phyloP scores from a whole-genome alignment of 1,284 basidiomycete genomes.

The Microbotryomycetes sp. region DNA sequence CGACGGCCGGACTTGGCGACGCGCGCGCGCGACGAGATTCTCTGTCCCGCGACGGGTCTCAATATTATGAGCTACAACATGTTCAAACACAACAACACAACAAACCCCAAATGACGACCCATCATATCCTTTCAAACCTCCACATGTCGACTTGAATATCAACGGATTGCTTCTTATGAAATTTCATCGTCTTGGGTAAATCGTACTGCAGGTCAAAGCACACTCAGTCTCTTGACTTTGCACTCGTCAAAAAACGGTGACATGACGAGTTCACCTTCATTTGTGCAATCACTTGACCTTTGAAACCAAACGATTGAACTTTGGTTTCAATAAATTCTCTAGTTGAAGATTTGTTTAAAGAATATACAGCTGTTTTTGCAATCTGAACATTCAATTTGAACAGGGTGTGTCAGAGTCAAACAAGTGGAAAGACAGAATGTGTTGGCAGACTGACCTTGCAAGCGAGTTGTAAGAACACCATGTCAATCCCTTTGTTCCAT shows the following conservation, averaged over 20 bases:
- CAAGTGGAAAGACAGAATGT: not conserved
- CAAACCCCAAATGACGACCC: not conserved
- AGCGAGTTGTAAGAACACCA: slow-evolving; percentile 37
- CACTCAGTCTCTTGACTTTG: not conserved
- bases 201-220: slow-evolving; percentile 21
- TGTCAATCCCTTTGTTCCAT: slow-evolving; percentile 37
- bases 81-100: not conserved
- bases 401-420: not conserved
- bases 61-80: not conserved
- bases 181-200: slow-evolving; percentile 36
- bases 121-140: slow-evolving; percentile 20
- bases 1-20: not conserved
- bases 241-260: not conserved
- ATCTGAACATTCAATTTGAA: slow-evolving; percentile 15
- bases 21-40: no score
- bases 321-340: slow-evolving; percentile 35
- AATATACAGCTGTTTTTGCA: slow-evolving; percentile 35
- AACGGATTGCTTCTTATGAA: slow-evolving; percentile 36
- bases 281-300: slow-evolving; percentile 35
- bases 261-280: slow-evolving; percentile 25
- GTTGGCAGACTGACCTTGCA: slow-evolving; percentile 22
- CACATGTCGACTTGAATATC: slow-evolving; percentile 36
- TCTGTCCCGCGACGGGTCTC: no score
- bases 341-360: slow-evolving; percentile 37
- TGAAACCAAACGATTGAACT: slow-evolving; percentile 33